phyloP scores from a whole-genome alignment of 176 grass and related monocot species.

The Musa troglodytarum region DNA sequence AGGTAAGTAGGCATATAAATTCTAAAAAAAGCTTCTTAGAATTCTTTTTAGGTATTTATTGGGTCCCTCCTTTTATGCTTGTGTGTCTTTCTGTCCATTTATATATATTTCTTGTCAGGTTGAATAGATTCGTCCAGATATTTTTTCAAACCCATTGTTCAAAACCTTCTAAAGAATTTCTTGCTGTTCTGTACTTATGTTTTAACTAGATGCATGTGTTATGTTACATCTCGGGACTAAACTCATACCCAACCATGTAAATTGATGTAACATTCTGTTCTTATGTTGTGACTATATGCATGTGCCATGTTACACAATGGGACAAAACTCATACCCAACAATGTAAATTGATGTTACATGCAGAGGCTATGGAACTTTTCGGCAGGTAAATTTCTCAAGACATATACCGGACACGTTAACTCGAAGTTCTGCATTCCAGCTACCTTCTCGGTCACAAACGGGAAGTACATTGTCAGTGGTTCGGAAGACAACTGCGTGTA shows the following conservation, averaged over 20 bases:
- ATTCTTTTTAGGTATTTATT: background rate
- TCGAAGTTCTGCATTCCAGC: constrained; percentile 79
- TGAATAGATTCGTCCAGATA: background rate
- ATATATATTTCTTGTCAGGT: background rate
- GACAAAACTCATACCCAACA: background rate
- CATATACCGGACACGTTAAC: constrained; percentile 78
- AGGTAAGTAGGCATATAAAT: background rate
- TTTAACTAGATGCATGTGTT: background rate
- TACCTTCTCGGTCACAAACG: constrained; percentile 67
- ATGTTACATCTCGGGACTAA: background rate
- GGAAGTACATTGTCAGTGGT: constrained; percentile 86
- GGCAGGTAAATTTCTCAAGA: constrained; percentile 83
- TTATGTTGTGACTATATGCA: background rate
- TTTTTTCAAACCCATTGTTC: background rate
- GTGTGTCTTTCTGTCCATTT: background rate
- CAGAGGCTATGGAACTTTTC: constrained; percentile 92
- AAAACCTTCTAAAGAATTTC: background rate
- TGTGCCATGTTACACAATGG: background rate
- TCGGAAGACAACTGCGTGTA: constrained; percentile 82
- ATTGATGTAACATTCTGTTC: background rate
- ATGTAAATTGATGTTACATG: background rate
- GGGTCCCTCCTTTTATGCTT: background rate
- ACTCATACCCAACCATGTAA: background rate
- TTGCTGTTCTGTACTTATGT: background rate
- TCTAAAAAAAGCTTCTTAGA: background rate